phyloP scores from a whole-genome alignment of 1,139 yeast species.

The Yamadazyma taylorii region DNA sequence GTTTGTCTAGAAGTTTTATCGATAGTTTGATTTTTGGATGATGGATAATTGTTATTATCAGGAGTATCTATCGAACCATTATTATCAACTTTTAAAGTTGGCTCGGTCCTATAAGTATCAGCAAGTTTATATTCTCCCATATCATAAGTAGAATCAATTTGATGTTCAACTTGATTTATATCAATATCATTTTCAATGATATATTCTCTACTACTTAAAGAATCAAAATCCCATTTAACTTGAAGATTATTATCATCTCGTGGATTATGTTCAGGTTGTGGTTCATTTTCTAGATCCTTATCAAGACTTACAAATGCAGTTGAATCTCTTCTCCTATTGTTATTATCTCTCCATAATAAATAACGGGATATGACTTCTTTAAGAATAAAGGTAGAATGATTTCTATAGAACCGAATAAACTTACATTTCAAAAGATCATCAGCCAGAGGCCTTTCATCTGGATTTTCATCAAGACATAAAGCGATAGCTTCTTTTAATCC shows the following conservation, averaged over 20 bases:
- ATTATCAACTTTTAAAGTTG: conserved; percentile 26
- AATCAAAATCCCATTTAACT: conserved; percentile 88
- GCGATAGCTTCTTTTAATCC: conserved; percentile 86
- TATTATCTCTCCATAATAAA: conserved; percentile 72
- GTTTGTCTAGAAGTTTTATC: conserved; percentile 8
- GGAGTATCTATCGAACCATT: conserved; percentile 4
- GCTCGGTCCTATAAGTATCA: conserved; percentile 29
- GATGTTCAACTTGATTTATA: conserved; percentile 45
- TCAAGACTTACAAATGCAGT: conserved; percentile 36
- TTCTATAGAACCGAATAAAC: conserved; percentile 63
- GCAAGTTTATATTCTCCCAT: conserved; percentile 27
- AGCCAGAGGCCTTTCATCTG: conserved; percentile 84
- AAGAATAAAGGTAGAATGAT: conserved; percentile 57
- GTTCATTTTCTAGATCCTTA: conserved; percentile 23
- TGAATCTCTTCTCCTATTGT: conserved; percentile 51
- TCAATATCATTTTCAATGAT: conserved; percentile 66
- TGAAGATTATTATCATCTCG: conserved; percentile 43
- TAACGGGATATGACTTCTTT: conserved; percentile 82
- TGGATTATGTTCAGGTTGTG: conserved; percentile 17
- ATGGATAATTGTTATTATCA: conserved; percentile 4
- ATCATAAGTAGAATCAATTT: conserved; percentile 36
- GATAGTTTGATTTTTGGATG: conserved; percentile 9
- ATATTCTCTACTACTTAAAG: conserved; percentile 69
- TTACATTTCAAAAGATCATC: conserved; percentile 78
- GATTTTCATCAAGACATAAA: conserved; percentile 88